These are phyloP conservation scores for Micractinium sp. DNA, from an alignment of 139 green algal species.

Conservation along the genomic window DNA sequence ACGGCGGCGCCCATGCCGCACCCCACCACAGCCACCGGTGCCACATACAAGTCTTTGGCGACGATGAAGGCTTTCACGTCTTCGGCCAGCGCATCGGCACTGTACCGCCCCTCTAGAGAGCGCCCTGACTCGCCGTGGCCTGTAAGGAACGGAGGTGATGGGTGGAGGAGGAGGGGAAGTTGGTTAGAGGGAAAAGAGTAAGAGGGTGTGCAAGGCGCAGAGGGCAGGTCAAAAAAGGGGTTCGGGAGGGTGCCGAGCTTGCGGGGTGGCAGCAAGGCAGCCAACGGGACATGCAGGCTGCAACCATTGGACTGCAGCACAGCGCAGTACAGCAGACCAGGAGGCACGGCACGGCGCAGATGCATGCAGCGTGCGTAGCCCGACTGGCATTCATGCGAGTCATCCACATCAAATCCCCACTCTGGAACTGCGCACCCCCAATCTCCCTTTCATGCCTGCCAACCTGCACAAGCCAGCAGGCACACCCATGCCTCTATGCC, in stretches of 20 bases:
- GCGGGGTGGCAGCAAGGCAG: neutral
- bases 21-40: conserved; percentile 52
- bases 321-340: too few species aligned
- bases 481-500: neutral
- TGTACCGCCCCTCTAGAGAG: neutral
- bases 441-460: neutral
- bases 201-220: neutral
- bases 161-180: neutral
- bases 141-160: neutral
- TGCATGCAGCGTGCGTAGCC: too few species aligned
- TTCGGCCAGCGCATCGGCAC: conserved; percentile 28
- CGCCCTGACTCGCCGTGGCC: conserved; percentile 31
- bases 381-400: too few species aligned
- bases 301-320: too few species aligned
- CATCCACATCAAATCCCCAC: too few species aligned
- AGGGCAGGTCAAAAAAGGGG: neutral
- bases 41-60: conserved; percentile 55
- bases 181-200: neutral
- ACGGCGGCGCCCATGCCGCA: conserved; percentile 45
- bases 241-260: neutral
- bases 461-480: neutral
- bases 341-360: too few species aligned
- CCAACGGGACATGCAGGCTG: neutral
- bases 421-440: neutral
- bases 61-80: conserved; percentile 56